phyloP scores from a whole-genome alignment of 2,329 filamentous ascomycete species.

The Sporothrix brunneoviolacea region DNA sequence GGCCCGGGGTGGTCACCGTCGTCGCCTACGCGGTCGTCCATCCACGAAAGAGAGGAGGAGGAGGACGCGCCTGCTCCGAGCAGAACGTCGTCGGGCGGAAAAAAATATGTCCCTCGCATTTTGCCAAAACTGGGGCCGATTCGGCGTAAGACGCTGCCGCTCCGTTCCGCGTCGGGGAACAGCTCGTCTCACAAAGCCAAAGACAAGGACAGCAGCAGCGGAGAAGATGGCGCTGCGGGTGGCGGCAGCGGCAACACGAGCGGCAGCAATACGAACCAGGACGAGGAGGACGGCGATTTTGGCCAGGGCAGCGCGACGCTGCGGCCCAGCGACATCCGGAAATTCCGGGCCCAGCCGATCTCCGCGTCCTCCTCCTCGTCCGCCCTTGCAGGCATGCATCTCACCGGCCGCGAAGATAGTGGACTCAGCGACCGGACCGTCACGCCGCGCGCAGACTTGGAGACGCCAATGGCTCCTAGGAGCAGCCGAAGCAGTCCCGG shows the following conservation, averaged over 20 bases:
- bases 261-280: slow-evolving; percentile 18
- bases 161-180: background rate
- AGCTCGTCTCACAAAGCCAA: background rate
- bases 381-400: background rate
- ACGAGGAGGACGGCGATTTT: slow-evolving; percentile 27
- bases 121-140: slow-evolving; percentile 11
- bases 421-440: slow-evolving; percentile 16
- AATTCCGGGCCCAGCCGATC: slow-evolving; percentile 18
- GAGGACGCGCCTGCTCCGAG: background rate
- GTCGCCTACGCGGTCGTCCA: slow-evolving; percentile 9
- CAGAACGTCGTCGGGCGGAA: background rate
- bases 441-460: background rate
- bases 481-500: slow-evolving; percentile 13
- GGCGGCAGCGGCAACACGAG: background rate
- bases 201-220: slow-evolving; percentile 7
- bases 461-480: background rate
- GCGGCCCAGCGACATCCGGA: slow-evolving; percentile 37
- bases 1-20: slow-evolving; percentile 8
- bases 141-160: slow-evolving; percentile 12
- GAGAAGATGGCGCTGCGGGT: slow-evolving; percentile 9
- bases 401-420: slow-evolving; percentile 14
- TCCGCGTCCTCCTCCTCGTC: background rate
- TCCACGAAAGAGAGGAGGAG: slow-evolving; percentile 13
- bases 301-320: slow-evolving; percentile 33
- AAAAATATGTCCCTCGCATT: slow-evolving; percentile 8